These are phyloP conservation scores for Malassezia brasiliensis DNA, from an alignment of 1,284 basidiomycete genomes.

Conservation along the genomic window DNA sequence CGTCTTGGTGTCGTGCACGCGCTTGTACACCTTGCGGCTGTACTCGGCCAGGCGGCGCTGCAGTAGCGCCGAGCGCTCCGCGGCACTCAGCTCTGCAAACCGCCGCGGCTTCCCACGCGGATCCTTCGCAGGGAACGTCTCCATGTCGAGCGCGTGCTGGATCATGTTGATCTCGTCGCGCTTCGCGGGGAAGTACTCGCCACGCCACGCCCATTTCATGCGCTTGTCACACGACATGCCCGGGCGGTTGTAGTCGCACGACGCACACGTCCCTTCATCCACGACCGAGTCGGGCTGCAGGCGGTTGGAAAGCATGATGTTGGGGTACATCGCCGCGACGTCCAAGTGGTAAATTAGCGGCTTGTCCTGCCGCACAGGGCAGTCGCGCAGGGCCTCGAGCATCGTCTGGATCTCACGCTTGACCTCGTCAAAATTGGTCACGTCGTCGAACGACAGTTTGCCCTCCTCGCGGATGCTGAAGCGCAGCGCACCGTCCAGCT, in stretches of 20 bases:
- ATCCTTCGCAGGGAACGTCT: slow-evolving; percentile 74
- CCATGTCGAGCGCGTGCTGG: slow-evolving; percentile 87
- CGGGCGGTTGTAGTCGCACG: slow-evolving; percentile 95
- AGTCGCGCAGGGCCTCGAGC: slow-evolving; percentile 82
- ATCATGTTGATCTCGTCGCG: slow-evolving; percentile 99
- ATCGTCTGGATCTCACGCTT: slow-evolving; percentile 66
- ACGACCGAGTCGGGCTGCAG: slow-evolving; percentile 97
- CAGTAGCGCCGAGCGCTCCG: slow-evolving; percentile 80
- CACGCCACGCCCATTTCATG: slow-evolving; percentile 97
- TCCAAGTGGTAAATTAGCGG: slow-evolving; percentile 98
- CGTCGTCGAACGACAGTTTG: slow-evolving; percentile 65
- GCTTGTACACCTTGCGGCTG: slow-evolving; percentile 95
- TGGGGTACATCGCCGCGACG: slow-evolving; percentile 99
- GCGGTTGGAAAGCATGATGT: slow-evolving; percentile 99
- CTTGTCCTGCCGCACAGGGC: slow-evolving; percentile 74
- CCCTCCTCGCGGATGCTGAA: slow-evolving; percentile 88
- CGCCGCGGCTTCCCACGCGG: slow-evolving; percentile 65
- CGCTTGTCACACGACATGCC: slow-evolving; percentile 89
- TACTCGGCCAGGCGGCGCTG: slow-evolving; percentile 98
- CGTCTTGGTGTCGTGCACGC: slow-evolving; percentile 96
- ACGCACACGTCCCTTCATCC: slow-evolving; percentile 89
- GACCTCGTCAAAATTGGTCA: slow-evolving; percentile 93
- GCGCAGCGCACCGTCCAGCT: slow-evolving; percentile 78
- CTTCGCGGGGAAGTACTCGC: slow-evolving; percentile 95
- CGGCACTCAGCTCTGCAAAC: slow-evolving; percentile 72